phyloP scores from a whole-genome alignment of 2,329 filamentous ascomycete genomes.

The Ceratocystis cubensis region DNA sequence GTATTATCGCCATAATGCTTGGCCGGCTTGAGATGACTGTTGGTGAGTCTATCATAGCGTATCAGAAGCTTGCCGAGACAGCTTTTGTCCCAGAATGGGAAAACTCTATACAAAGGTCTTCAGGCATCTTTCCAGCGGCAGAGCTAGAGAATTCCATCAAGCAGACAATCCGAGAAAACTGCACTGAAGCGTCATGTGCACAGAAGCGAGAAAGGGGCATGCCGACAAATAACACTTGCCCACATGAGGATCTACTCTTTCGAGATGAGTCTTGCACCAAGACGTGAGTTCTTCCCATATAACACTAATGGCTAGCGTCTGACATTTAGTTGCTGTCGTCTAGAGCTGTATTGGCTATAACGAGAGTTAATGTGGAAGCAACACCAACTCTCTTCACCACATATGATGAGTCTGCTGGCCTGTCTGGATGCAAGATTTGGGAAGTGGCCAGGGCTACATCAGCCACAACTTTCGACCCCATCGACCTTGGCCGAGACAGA shows the following conservation, averaged over 20 bases:
- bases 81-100: not conserved
- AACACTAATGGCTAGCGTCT: not conserved
- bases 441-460: constrained; percentile 27
- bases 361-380: constrained; percentile 16
- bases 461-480: constrained; percentile 26
- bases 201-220: not conserved
- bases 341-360: not conserved
- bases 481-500: constrained; percentile 21
- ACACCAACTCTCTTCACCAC: constrained; percentile 24
- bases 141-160: not conserved
- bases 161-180: not conserved
- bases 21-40: not conserved
- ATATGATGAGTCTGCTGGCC: constrained; percentile 23
- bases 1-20: not conserved
- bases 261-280: not conserved
- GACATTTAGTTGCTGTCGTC: not conserved
- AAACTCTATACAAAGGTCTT: not conserved
- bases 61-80: not conserved
- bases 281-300: not conserved
- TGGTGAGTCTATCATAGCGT: not conserved
- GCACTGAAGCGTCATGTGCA: not conserved
- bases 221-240: not conserved
- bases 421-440: constrained; percentile 26
- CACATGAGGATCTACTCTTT: not conserved
- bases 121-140: not conserved